Evolutionary conservation across 331 rosid species (phyloP).

Genomic region (Malus hybrid): DNA sequence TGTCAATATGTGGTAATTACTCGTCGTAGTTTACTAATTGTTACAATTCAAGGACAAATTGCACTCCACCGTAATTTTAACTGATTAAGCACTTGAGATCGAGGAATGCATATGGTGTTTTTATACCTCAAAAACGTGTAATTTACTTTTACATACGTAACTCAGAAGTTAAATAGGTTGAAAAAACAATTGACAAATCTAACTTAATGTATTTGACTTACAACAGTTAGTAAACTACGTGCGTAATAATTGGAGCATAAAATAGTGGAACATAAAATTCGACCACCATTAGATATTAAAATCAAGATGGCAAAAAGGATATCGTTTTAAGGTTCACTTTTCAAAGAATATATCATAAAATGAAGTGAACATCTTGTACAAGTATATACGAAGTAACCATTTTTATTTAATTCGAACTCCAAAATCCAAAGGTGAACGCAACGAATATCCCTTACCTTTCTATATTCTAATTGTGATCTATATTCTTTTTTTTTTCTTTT

Average conservation of each 20-base stretch:
- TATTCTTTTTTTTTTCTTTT: background rate
- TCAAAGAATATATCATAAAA: background rate
- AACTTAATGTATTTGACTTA: background rate
- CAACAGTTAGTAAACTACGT: background rate
- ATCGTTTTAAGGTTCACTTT: background rate
- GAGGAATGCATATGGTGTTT: background rate
- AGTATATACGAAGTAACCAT: background rate
- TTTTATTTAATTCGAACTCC: background rate
- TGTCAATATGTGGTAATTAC: background rate
- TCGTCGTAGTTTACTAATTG: background rate
- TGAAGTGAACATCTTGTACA: background rate
- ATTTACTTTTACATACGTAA: too few species aligned
- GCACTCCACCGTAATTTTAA: background rate
- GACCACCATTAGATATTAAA: too few species aligned
- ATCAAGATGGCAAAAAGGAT: background rate
- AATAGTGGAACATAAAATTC: background rate
- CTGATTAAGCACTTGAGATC: background rate
- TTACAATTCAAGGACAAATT: too few species aligned
- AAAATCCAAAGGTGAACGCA: background rate
- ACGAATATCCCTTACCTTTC: background rate
- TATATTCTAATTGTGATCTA: background rate
- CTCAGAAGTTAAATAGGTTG: background rate
- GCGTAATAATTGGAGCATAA: background rate
- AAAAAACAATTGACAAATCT: background rate
- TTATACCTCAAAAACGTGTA: background rate